A percentile compares a stretch with the other conserved stretches of the same genome.
Conservation (phyloP, 1,284 basidiomycete genomes). For the Heliocybe sulcata region DNA sequence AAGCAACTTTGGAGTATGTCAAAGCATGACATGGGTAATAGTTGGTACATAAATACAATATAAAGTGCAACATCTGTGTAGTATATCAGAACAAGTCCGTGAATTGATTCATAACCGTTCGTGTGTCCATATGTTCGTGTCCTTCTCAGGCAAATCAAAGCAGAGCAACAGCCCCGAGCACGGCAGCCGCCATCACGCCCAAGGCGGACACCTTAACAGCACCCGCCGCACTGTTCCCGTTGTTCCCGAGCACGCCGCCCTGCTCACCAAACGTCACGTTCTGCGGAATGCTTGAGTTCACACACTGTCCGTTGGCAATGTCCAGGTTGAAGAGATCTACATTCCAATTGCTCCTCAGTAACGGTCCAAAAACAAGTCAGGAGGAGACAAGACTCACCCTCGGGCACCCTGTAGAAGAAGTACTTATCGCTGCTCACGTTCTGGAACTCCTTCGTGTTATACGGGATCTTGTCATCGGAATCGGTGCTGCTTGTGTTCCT, state of each 20-base stretch:
- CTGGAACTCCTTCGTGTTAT: constrained; percentile 21
- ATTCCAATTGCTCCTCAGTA: constrained; percentile 6
- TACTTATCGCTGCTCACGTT: constrained; percentile 19
- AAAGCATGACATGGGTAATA: no score
- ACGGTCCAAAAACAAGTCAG: no score
- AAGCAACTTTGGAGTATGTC: no score
- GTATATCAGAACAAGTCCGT: no score
- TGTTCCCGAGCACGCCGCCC: constrained; percentile 15
- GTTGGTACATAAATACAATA: no score
- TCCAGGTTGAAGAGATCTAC: constrained; percentile 14
- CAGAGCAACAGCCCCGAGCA: not conserved
- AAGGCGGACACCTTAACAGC: not conserved
- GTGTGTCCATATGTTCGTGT: not conserved
- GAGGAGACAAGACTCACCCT: constrained; percentile 11
- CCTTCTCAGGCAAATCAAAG: not conserved
- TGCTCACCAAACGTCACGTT: constrained; percentile 21
- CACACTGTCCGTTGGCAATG: constrained; percentile 16
- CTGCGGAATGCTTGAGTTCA: constrained; percentile 17
- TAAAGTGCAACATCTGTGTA: no score
- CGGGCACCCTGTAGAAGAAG: constrained; percentile 22
- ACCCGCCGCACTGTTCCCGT: constrained; percentile 6
- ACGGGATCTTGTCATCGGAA: constrained; percentile 22
- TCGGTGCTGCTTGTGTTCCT: constrained; percentile 24
- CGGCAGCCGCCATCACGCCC: not conserved
- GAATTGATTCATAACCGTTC: no score